phyloP scores from a whole-genome alignment of 2,329 filamentous ascomycete species.

The Pseudomassariella vexata region DNA sequence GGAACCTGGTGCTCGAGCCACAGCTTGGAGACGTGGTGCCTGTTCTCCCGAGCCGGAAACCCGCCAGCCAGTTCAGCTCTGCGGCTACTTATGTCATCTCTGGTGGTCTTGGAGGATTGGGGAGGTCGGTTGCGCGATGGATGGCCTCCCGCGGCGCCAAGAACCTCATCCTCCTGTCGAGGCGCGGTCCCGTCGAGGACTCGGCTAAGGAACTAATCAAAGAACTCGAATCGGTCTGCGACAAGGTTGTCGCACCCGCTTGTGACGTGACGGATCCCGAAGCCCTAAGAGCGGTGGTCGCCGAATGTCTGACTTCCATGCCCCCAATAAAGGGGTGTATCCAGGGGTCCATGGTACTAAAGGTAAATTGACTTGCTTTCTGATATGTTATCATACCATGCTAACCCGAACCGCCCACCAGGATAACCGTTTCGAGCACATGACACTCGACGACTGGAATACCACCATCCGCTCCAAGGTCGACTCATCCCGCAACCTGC shows the following conservation, averaged over 20 bases:
- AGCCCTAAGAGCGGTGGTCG: conserved; percentile 2
- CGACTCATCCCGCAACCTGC: conserved; percentile 14
- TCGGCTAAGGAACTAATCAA: conserved; percentile 6
- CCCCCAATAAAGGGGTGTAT: conserved; percentile 11
- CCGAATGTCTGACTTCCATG: conserved; percentile 6
- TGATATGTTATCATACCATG: background rate
- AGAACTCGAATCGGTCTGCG: conserved; percentile 7
- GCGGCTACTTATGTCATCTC: conserved; percentile 18
- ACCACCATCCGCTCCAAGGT: conserved; percentile 4
- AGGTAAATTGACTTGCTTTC: no score
- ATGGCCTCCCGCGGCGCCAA: conserved; percentile 15
- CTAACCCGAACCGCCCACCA: background rate
- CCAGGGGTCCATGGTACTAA: conserved; percentile 4
- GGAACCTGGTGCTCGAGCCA: conserved; percentile 14
- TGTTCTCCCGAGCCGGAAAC: conserved; percentile 9
- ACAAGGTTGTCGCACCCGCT: conserved; percentile 7
- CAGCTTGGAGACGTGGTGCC: conserved; percentile 11
- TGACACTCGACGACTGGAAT: conserved; percentile 6
- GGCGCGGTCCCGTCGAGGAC: conserved; percentile 8
- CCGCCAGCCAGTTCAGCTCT: conserved; percentile 8
- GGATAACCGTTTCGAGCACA: conserved; percentile 6
- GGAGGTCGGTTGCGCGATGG: conserved; percentile 15
- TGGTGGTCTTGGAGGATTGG: conserved; percentile 23
- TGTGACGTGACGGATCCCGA: conserved; percentile 13
- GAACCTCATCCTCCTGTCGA: conserved; percentile 12